phyloP scores from a whole-genome alignment of 805 yeast genomes.

The Alloascoidea hylecoeti region DNA sequence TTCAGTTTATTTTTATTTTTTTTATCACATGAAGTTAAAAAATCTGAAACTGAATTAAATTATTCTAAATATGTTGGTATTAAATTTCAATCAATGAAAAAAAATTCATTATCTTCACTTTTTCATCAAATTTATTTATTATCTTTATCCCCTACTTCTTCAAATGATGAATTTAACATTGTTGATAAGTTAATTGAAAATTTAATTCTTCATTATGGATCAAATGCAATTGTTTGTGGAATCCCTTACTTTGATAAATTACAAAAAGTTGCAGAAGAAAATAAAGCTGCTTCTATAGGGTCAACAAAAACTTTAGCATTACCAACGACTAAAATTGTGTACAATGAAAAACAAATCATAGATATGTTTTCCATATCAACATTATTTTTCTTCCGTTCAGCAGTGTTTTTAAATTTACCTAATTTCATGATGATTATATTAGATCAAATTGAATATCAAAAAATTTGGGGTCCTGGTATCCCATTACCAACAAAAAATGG shows the following conservation, averaged over 20 bases:
- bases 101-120: neutral
- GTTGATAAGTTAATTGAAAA: neutral
- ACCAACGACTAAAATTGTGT: too few species aligned
- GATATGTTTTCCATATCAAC: neutral
- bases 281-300: neutral
- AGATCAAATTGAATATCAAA: constrained; percentile 1
- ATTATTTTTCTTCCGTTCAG: neutral
- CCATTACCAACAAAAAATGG: neutral
- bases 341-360: too few species aligned
- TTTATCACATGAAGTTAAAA: neutral
- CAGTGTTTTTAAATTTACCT: neutral
- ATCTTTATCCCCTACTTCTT: neutral
- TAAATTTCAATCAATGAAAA: neutral
- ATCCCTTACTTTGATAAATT: neutral
- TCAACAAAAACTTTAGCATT: neutral
- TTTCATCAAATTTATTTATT: neutral
- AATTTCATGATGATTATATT: neutral
- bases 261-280: neutral
- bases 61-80: neutral
- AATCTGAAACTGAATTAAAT: constrained; percentile 1
- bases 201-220: neutral
- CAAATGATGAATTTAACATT: neutral
- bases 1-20: neutral
- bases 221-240: neutral
- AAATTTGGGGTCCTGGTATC: neutral